Percentiles rank a stretch among this genome's conserved stretches.
These are phyloP conservation scores for Cotoneaster glaucophyllus DNA, from an alignment of 306 rosid species.

Conservation along the genomic window DNA sequence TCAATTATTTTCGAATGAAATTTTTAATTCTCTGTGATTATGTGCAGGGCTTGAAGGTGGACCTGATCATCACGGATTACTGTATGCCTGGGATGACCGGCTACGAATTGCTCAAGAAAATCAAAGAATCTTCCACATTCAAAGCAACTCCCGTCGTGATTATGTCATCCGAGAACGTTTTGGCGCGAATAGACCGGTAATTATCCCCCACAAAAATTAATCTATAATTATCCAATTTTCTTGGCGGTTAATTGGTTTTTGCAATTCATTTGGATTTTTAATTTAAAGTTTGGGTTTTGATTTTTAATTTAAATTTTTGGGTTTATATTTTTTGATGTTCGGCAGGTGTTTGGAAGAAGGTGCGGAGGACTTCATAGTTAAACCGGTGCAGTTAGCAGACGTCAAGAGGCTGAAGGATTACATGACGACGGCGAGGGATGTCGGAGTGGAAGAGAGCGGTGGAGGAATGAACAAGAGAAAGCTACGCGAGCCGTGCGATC, in stretches of 20 bases:
- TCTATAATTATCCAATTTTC: not conserved
- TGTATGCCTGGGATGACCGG: slow-evolving; percentile 99
- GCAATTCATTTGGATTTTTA: not conserved
- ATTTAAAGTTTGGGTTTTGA: not conserved
- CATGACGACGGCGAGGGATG: slow-evolving; percentile 46
- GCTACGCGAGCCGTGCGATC: slow-evolving; percentile 43
- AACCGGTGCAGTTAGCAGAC: slow-evolving; percentile 87
- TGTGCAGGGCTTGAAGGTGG: slow-evolving; percentile 62
- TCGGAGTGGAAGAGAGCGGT: slow-evolving; percentile 20
- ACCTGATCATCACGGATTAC: slow-evolving; percentile 91
- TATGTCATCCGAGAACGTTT: slow-evolving; percentile 90
- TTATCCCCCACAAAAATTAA: no score
- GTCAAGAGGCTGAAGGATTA: slow-evolving; percentile 61
- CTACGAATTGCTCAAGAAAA: slow-evolving; percentile 82
- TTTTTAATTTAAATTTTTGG: not conserved
- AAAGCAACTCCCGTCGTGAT: slow-evolving; percentile 85
- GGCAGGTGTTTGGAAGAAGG: slow-evolving; percentile 92
- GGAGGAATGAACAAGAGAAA: slow-evolving; percentile 55
- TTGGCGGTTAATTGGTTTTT: not conserved
- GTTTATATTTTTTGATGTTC: not conserved
- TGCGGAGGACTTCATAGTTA: slow-evolving; percentile 92
- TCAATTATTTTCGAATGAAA: not conserved
- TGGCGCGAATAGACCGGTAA: slow-evolving; percentile 89
- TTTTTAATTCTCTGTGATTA: not conserved
- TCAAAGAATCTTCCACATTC: slow-evolving; percentile 78